Conservation (phyloP, 169 alveolate genomes). For the Amoebophrya sp. region DNA sequence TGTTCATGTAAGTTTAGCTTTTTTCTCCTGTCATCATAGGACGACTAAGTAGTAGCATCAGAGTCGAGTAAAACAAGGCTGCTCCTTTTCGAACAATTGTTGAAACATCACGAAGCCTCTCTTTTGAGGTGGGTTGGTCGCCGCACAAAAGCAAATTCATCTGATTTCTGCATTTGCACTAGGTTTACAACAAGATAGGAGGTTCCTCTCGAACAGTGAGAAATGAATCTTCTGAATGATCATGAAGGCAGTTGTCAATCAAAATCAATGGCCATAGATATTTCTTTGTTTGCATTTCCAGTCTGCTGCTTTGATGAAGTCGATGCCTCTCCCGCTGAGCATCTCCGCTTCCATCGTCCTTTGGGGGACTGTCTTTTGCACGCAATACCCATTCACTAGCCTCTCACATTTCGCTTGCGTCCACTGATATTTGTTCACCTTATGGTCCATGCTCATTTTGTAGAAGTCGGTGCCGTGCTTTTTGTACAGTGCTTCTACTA, state of each 20-base stretch:
- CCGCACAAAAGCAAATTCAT: too few relatives aligned
- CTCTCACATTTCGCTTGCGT: not conserved
- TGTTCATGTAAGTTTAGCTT: too few relatives aligned
- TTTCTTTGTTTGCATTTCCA: not conserved
- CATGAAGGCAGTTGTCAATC: not conserved
- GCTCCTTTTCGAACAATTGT: too few relatives aligned
- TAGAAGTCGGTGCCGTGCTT: constrained; percentile 9
- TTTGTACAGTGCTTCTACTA: not conserved
- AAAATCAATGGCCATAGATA: not conserved
- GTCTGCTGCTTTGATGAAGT: not conserved
- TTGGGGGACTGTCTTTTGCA: not conserved
- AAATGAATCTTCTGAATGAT: not conserved
- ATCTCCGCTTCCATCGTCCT: not conserved
- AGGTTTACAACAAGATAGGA: not conserved
- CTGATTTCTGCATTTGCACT: too few relatives aligned
- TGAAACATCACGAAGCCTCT: too few relatives aligned
- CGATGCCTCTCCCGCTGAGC: not conserved
- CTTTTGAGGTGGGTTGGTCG: too few relatives aligned
- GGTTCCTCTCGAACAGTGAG: not conserved
- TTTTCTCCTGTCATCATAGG: too few relatives aligned
- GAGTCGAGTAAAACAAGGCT: too few relatives aligned
- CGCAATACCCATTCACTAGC: not conserved
- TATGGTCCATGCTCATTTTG: constrained; percentile 9
- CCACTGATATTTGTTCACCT: not conserved
- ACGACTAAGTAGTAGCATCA: too few relatives aligned